Percentiles rank a stretch among this genome's conserved stretches.
These are phyloP conservation scores for Candolleomyces aberdarensis DNA, from an alignment of 768 basidiomycete species.

Conservation along the genomic window DNA sequence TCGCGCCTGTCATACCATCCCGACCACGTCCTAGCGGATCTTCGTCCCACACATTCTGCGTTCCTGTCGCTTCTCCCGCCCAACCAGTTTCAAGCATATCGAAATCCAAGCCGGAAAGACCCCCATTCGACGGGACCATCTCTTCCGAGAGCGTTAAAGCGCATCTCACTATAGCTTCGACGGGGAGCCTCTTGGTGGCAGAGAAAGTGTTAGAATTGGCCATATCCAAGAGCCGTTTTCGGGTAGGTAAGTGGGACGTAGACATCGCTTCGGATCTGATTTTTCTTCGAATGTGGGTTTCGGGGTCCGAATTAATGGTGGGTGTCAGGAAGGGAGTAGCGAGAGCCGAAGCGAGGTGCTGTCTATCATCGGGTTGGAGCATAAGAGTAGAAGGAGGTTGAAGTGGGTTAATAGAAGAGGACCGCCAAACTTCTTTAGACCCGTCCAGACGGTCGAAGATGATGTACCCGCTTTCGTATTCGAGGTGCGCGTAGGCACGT, in stretches of 20 bases:
- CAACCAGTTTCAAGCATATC: too few relatives aligned
- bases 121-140: too few relatives aligned
- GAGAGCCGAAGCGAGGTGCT: neutral
- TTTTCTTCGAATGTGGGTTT: neutral
- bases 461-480: conserved; percentile 70
- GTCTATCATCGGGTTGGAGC: neutral
- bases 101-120: too few relatives aligned
- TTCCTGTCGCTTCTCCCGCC: neutral
- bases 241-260: neutral
- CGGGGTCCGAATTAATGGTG: neutral
- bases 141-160: too few relatives aligned
- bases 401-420: neutral
- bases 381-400: too few relatives aligned
- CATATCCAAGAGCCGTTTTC: too few relatives aligned
- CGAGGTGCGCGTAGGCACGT: conserved; percentile 59
- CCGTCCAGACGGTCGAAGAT: conserved; percentile 61
- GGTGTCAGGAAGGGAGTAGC: neutral
- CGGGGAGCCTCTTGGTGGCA: too few relatives aligned
- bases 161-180: too few relatives aligned
- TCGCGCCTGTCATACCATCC: too few relatives aligned
- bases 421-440: conserved; percentile 68
- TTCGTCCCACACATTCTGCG: too few relatives aligned
- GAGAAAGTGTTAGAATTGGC: too few relatives aligned
- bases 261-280: neutral
- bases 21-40: too few relatives aligned